Evolutionary conservation across 805 yeast genomes (phyloP).

Genomic region (Yarrowia alimentaria): DNA sequence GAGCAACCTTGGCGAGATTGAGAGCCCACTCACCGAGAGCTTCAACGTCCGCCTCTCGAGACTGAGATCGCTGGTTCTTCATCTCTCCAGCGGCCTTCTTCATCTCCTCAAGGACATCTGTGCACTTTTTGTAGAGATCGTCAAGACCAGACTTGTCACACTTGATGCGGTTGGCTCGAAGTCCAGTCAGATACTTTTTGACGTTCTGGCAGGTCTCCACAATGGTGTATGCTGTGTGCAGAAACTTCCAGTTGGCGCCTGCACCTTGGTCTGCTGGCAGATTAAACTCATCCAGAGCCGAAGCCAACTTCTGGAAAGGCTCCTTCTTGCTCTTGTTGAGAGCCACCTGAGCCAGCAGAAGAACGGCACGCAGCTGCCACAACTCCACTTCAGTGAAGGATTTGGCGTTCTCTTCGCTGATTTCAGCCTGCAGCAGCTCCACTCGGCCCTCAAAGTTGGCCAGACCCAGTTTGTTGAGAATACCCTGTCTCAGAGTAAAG

Average conservation of each 20-base stretch:
- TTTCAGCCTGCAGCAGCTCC: neutral
- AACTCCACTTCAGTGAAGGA: conserved; percentile 1
- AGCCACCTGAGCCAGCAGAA: conserved; percentile 3
- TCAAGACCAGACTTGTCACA: conserved; percentile 24
- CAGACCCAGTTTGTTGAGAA: conserved; percentile 32
- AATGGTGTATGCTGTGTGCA: conserved; percentile 35
- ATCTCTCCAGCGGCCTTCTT: conserved; percentile 29
- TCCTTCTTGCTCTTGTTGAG: neutral
- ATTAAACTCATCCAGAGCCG: neutral
- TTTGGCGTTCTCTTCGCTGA: neutral
- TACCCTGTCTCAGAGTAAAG: conserved; percentile 39
- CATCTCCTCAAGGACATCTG: conserved; percentile 1
- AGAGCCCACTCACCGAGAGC: conserved; percentile 32
- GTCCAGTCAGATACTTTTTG: conserved; percentile 28
- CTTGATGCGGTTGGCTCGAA: conserved; percentile 30
- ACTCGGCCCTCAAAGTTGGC: conserved; percentile 18
- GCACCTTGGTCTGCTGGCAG: too few relatives aligned
- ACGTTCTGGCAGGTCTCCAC: conserved; percentile 36
- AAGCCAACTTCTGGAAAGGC: conserved; percentile 29
- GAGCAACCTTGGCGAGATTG: conserved; percentile 18
- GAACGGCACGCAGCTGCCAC: conserved; percentile 6
- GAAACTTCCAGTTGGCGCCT: conserved; percentile 34
- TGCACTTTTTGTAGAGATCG: conserved; percentile 1
- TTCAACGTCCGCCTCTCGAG: conserved; percentile 23
- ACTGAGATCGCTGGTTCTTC: conserved; percentile 28